phyloP scores from a whole-genome alignment of 2,329 filamentous ascomycete genomes.

The Alternaria angustiovoidea region DNA sequence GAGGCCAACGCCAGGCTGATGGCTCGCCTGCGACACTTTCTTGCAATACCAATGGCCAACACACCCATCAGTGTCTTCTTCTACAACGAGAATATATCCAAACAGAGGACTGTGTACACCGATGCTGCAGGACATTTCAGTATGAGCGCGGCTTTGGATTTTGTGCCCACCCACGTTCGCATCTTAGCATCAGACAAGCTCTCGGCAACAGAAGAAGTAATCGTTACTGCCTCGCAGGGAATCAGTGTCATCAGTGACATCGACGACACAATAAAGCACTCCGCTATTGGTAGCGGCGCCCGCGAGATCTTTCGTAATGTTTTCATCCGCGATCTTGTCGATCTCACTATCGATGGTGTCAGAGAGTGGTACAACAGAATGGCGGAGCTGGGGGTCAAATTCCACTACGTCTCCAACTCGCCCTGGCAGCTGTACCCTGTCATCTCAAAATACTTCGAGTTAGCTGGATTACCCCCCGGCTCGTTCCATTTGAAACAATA shows the following conservation, averaged over 20 bases:
- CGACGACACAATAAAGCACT: conserved; percentile 96
- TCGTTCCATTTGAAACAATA: conserved; percentile 97
- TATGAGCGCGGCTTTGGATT: conserved; percentile 81
- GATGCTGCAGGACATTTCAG: conserved; percentile 90
- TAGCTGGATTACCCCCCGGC: conserved; percentile 81
- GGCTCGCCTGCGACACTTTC: conserved; percentile 85
- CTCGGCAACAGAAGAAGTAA: conserved; percentile 79
- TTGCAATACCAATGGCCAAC: conserved; percentile 81
- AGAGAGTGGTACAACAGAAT: conserved; percentile 86
- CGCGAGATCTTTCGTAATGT: conserved; percentile 97
- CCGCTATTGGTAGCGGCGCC: conserved; percentile 85
- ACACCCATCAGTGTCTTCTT: conserved; percentile 92
- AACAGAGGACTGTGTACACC: conserved; percentile 84
- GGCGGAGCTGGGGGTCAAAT: conserved; percentile 79
- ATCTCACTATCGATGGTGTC: conserved; percentile 86
- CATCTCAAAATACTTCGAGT: conserved; percentile 81
- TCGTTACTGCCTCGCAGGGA: conserved; percentile 78
- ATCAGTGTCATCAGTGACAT: conserved; percentile 97
- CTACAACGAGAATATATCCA: conserved; percentile 83
- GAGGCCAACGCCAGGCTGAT: conserved; percentile 87
- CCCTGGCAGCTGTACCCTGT: conserved; percentile 98
- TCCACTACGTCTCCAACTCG: conserved; percentile 99
- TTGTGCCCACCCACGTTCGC: conserved; percentile 87
- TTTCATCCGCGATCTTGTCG: conserved; percentile 84
- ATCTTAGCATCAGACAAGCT: conserved; percentile 87